Percentiles rank a stretch among this genome's conserved stretches.
These are phyloP conservation scores for Clonostachys rosea DNA, from an alignment of 2,329 filamentous ascomycete species.

Conservation along the genomic window DNA sequence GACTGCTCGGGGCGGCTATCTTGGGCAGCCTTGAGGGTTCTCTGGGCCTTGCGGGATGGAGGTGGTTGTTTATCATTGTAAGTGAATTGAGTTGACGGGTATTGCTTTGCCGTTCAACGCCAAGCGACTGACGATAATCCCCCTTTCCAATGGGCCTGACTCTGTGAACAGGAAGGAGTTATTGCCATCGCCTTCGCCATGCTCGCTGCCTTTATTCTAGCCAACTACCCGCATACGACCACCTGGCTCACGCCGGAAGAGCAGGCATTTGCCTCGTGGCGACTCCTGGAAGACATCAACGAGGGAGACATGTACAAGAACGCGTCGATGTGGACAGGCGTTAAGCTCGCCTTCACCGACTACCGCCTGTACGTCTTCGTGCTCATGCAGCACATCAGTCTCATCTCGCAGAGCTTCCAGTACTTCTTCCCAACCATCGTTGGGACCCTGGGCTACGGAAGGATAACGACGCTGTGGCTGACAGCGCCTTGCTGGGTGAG, in stretches of 20 bases:
- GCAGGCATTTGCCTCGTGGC: conserved; percentile 46
- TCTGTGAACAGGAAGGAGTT: conserved; percentile 24
- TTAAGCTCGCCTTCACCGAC: conserved; percentile 43
- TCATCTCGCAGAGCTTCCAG: conserved; percentile 52
- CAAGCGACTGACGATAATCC: no score
- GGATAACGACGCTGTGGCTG: conserved; percentile 47
- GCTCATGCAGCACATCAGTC: conserved; percentile 44
- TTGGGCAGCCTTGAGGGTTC: conserved; percentile 34
- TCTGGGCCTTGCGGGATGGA: conserved; percentile 54
- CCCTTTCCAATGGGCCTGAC: conserved; percentile 47
- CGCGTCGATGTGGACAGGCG: conserved; percentile 33
- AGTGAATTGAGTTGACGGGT: conserved; percentile 45
- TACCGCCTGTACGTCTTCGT: conserved; percentile 48
- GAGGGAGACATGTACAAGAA: conserved; percentile 32
- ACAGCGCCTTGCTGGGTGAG: conserved; percentile 51
- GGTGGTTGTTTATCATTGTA: conserved; percentile 62
- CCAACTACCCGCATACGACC: conserved; percentile 49
- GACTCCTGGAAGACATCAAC: conserved; percentile 41
- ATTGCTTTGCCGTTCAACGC: conserved; percentile 22
- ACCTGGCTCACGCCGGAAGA: conserved; percentile 46
- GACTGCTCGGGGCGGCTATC: conserved; percentile 43
- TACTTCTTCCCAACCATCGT: conserved; percentile 65
- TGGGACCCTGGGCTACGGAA: conserved; percentile 50
- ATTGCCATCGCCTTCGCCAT: conserved; percentile 31
- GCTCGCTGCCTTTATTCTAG: conserved; percentile 29